Evolutionary conservation across 2,329 filamentous ascomycete genomes (phyloP).

Genomic region (Microcyclosporella mali): DNA sequence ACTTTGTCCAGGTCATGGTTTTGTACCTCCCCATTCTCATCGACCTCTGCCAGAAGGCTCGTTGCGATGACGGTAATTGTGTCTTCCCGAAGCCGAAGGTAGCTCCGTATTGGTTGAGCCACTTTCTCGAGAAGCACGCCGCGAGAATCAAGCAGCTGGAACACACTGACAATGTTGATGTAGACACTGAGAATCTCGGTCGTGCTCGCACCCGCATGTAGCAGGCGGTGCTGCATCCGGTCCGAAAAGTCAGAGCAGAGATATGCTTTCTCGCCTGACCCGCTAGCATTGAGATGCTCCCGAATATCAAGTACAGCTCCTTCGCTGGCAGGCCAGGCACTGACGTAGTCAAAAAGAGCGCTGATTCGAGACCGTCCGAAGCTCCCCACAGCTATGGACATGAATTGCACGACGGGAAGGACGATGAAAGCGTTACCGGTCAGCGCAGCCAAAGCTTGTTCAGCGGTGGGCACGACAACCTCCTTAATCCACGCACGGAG

Average conservation of each 20-base stretch:
- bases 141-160: slow-evolving; percentile 68
- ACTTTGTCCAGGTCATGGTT: slow-evolving; percentile 42
- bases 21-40: slow-evolving; percentile 36
- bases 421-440: slow-evolving; percentile 18
- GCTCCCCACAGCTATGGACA: slow-evolving; percentile 61
- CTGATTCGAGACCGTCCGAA: slow-evolving; percentile 63
- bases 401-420: slow-evolving; percentile 52
- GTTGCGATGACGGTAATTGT: slow-evolving; percentile 71
- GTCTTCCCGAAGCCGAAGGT: slow-evolving; percentile 69
- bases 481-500: slow-evolving; percentile 64
- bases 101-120: slow-evolving; percentile 65
- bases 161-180: slow-evolving; percentile 71
- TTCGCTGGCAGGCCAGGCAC: slow-evolving; percentile 65
- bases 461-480: slow-evolving; percentile 57
- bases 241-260: slow-evolving; percentile 64
- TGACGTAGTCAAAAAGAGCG: slow-evolving; percentile 73
- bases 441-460: slow-evolving; percentile 41
- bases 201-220: slow-evolving; percentile 71
- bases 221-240: slow-evolving; percentile 58
- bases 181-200: slow-evolving; percentile 70
- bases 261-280: slow-evolving; percentile 60
- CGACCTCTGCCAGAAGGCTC: slow-evolving; percentile 61
- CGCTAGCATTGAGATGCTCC: slow-evolving; percentile 58
- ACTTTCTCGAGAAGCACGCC: slow-evolving; percentile 72
- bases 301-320: slow-evolving; percentile 69